Conservation (phyloP, 2,329 filamentous ascomycete species). For the Tothia fuscella region DNA sequence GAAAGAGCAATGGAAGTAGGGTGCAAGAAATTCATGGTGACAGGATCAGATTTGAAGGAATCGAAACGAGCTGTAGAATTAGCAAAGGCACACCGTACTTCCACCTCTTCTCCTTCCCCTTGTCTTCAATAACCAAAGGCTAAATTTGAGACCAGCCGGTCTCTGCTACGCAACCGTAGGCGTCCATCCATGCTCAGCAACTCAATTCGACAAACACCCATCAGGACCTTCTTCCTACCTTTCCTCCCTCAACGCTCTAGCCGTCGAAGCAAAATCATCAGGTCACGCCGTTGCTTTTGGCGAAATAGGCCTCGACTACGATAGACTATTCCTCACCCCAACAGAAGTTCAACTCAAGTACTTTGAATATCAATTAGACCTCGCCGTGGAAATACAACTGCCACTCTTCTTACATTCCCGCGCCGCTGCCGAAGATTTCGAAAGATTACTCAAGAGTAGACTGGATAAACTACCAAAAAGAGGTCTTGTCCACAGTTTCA, state of each 20-base stretch:
- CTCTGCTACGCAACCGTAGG: slow-evolving; percentile 83
- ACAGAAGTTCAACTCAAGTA: slow-evolving; percentile 71
- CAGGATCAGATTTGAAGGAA: slow-evolving; percentile 74
- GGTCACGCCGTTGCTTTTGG: slow-evolving; percentile 70
- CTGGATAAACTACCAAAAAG: slow-evolving; percentile 58
- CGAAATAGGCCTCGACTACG: slow-evolving; percentile 94
- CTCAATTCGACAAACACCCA: slow-evolving; percentile 57
- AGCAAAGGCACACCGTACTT: slow-evolving; percentile 60
- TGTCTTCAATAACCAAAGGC: background rate
- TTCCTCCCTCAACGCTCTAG: slow-evolving; percentile 49
- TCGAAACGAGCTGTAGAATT: slow-evolving; percentile 64
- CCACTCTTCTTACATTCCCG: slow-evolving; percentile 89
- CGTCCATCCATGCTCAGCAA: slow-evolving; percentile 82
- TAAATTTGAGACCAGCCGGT: slow-evolving; percentile 48
- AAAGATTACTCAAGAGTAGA: slow-evolving; percentile 51
- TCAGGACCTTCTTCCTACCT: slow-evolving; percentile 45
- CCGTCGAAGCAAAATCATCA: slow-evolving; percentile 44
- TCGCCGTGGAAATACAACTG: slow-evolving; percentile 65
- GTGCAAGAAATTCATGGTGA: slow-evolving; percentile 83
- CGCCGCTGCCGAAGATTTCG: slow-evolving; percentile 77
- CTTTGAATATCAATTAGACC: slow-evolving; percentile 69
- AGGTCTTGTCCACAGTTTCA: slow-evolving; percentile 91
- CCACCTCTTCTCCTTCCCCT: background rate
- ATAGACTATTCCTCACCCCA: slow-evolving; percentile 72
- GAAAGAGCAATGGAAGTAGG: slow-evolving; percentile 64